Evolutionary conservation across 805 yeast genomes (phyloP).

Genomic region (Hanseniaspora lachancei): DNA sequence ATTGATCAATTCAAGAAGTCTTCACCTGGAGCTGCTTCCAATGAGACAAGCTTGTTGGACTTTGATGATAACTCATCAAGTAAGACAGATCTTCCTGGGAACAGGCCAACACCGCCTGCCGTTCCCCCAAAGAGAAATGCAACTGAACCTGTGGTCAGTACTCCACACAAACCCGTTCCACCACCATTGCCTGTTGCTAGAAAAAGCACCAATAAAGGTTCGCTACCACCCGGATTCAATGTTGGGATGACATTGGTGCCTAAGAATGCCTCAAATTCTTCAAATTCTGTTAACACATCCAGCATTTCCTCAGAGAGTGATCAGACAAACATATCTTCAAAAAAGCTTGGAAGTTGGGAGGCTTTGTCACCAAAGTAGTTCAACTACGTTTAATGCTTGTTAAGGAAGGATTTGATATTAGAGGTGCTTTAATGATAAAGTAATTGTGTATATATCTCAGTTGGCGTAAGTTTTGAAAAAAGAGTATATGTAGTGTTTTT

Average conservation of each 20-base stretch:
- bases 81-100: not conserved
- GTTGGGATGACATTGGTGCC: slow-evolving; percentile 10
- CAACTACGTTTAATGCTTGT: too few species aligned
- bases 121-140: slow-evolving; percentile 16
- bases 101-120: slow-evolving; percentile 13
- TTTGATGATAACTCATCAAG: not conserved
- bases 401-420: too few species aligned
- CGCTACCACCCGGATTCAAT: slow-evolving; percentile 13
- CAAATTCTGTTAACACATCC: not conserved
- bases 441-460: too few species aligned
- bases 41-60: slow-evolving; percentile 15
- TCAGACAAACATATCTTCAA: slow-evolving; percentile 24
- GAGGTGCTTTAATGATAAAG: too few species aligned
- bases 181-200: slow-evolving; percentile 14
- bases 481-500: not conserved
- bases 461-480: not conserved
- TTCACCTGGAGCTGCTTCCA: slow-evolving; percentile 21
- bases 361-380: slow-evolving; percentile 37
- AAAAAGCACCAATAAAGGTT: not conserved
- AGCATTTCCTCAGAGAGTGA: slow-evolving; percentile 14
- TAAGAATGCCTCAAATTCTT: slow-evolving; percentile 1
- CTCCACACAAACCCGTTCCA: slow-evolving; percentile 16
- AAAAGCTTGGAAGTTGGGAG: slow-evolving; percentile 33
- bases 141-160: not conserved
- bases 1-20: slow-evolving; percentile 46